Conservation (phyloP, 2,329 filamentous ascomycete genomes). For the Diplodia mutila region DNA sequence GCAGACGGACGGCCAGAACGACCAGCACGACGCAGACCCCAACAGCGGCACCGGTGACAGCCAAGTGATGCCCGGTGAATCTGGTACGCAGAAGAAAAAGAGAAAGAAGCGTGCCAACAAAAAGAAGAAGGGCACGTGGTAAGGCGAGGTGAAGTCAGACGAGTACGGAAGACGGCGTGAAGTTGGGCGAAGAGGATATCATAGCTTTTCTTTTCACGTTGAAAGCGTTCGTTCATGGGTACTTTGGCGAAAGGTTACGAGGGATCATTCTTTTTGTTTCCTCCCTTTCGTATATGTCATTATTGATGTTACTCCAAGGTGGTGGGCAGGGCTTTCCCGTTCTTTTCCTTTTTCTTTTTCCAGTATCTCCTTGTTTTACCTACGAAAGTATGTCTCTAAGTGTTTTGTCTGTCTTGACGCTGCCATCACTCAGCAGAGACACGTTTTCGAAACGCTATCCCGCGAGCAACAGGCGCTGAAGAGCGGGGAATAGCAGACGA, state of each 20-base stretch:
- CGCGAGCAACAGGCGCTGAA: neutral
- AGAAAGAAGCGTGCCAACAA: constrained; percentile 42
- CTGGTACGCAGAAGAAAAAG: constrained; percentile 32
- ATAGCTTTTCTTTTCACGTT: neutral
- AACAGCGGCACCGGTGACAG: constrained; percentile 30
- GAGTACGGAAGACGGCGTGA: neutral
- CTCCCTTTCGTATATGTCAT: neutral
- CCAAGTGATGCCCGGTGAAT: constrained; percentile 26
- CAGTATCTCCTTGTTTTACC: neutral
- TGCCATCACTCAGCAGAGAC: neutral
- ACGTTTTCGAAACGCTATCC: neutral
- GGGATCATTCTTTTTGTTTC: neutral
- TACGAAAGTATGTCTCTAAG: neutral
- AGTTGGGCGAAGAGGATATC: neutral
- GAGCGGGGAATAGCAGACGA: neutral
- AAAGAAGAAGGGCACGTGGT: constrained; percentile 38
- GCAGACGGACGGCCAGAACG: constrained; percentile 28
- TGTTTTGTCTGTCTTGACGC: neutral
- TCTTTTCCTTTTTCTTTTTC: neutral
- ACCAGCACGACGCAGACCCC: constrained; percentile 22
- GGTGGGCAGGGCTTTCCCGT: constrained; percentile 5
- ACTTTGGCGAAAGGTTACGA: neutral
- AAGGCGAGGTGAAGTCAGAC: constrained; percentile 24
- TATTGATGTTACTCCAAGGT: constrained; percentile 2
- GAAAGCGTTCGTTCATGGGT: constrained; percentile 9